Base-by-base conservation (phyloP, 257 asterid genomes). In the Gentiana straminea region DNA sequence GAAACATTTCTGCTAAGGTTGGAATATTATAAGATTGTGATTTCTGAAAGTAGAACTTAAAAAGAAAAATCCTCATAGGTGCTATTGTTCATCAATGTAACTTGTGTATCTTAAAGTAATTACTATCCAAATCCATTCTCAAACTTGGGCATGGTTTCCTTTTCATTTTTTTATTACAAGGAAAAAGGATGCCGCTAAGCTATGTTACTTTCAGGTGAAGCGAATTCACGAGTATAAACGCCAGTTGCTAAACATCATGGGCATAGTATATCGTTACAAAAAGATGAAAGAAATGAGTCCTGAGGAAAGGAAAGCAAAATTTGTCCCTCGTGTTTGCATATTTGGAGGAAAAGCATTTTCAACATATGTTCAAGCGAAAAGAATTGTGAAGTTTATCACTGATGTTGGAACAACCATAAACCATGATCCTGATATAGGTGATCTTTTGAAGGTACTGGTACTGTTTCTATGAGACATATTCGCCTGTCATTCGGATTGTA, bases 271-370 rank as follows among this genome's bases (percentile, higher is more conserved):
- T 57, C 83, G 79, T 45, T 81, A 78, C 68, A 78, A 81, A 71
- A 75, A 73, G 77, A 81, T 81, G 82, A 81, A 81, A 35, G 84
- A 78, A 60, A 73, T 78, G 81, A 75, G 70, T 32, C 55, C 68
- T 44, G 69, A 66, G 62, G 82, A 78, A 69, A 70, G 84, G 65
- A 62, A 68, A 54, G 73, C 63, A 13, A 73, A 71, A 44, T 75
- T 54, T 57, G 89, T 73, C 57, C 83, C 84, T 6, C 64, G 81
- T 43, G 89, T 81, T 46, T 81, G 84, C 75, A 70, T 81, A 64
- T 81, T 81, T 65, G 89, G 84, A 15, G 88, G 84, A 48, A 81
- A 81, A 61, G 82, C 84, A 52, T 81, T 81, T 62, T 65, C 82
- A 6, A 81, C 88, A 0, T 81, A 81, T 3, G 71, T 81, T 35